Base-by-base conservation (phyloP, 306 rosid genomes). In the Dalbergia cochinchinensis region DNA sequence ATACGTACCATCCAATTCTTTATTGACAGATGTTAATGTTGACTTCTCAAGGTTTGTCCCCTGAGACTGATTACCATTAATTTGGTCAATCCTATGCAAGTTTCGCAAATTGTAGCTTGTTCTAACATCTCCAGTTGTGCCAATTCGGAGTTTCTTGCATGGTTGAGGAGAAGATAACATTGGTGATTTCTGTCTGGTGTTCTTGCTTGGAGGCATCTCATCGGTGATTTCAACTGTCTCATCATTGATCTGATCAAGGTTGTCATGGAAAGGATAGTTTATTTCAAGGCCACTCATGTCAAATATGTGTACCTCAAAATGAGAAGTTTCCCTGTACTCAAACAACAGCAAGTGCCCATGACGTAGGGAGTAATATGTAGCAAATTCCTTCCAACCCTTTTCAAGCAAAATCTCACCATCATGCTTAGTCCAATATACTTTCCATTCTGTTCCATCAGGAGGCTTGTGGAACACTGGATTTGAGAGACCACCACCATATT, bases 231-330 rank as follows among this genome's bases (percentile, higher is more conserved):
- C 59, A 71, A 41, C 48, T 4, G 47, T 37, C 5, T 69, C 78
- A 16, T 62, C 81, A 37, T 13, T 62, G 19, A 41, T 44, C 2
- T 76, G 5, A 2, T 9, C 44, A 51, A 66, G 65, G 5, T 59
- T 58, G 20, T 47, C 35, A 39, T 3, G 51, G 13, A 18, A 34
- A 78, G 72, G 71, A 42, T 83, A 83, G n/a, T 66, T 44, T 65
- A 83, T 66, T 66, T 83, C 80, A 58, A 72, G 16, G 53, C 54
- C 37, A 50, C 67, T 78, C 7, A 1, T 58, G 67, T 66, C 77
- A 59, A 66, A 73, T 35, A 83, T 59, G 51, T 45, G 74, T 0
- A 78, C 73, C 3, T 18, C 62, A 47, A 78, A 66, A 18, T 58
- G 9, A 59, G 22, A 78, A 11, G 61, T 26, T 37, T 19, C 19